A percentile compares a stretch with the other conserved stretches of the same genome.
Conservation (phyloP, 164 flowering plant genomes). For the Vitis rotundifolia region DNA sequence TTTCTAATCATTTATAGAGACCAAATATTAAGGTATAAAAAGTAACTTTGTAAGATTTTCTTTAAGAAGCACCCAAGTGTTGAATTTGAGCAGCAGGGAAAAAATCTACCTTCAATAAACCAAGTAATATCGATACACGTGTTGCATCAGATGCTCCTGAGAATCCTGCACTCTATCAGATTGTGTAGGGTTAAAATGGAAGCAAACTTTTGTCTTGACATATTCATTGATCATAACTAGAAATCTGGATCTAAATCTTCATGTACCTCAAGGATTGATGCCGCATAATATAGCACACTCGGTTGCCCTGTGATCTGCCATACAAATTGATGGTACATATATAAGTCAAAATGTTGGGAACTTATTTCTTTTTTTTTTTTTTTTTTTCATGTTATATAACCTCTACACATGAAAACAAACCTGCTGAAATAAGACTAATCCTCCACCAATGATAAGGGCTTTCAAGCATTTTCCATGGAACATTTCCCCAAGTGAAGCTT, state of each 20-base stretch:
- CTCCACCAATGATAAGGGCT: slow-evolving; percentile 86
- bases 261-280: slow-evolving; percentile 83
- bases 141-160: slow-evolving; percentile 97
- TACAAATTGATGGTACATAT: slow-evolving; percentile 1
- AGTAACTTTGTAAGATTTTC: no score
- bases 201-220: not conserved
- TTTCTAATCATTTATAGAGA: not conserved
- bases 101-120: slow-evolving; percentile 72
- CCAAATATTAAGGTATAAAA: not conserved
- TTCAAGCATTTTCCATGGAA: slow-evolving; percentile 90
- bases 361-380: not conserved
- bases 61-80: no score
- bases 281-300: slow-evolving; percentile 96
- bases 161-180: slow-evolving; percentile 87
- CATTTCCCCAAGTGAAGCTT: slow-evolving; percentile 58
- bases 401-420: slow-evolving; percentile 30
- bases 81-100: not conserved
- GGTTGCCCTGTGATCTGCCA: slow-evolving; percentile 98
- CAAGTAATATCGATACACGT: slow-evolving; percentile 86
- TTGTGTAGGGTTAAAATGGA: slow-evolving; percentile 12
- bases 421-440: slow-evolving; percentile 94
- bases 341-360: not conserved
- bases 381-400: not conserved
- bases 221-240: not conserved
- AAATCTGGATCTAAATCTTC: not conserved